Conservation (phyloP, 805 yeast species). For the Candida koratica region DNA sequence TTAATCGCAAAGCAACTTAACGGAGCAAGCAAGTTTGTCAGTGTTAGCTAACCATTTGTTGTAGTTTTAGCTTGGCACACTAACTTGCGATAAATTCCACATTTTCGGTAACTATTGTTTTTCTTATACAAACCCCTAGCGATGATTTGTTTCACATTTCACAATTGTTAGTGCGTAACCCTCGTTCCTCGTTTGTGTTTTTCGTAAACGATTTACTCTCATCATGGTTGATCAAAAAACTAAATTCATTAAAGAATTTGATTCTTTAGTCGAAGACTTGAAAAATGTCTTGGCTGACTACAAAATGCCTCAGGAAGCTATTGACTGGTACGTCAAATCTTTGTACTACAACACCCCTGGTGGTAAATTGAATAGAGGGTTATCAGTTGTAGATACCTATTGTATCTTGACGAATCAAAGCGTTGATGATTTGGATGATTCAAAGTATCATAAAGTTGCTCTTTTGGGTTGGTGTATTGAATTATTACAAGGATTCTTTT, state of each 20-base stretch:
- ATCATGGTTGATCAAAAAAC: slow-evolving; percentile 38
- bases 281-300: slow-evolving; percentile 56
- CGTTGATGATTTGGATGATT: slow-evolving; percentile 54
- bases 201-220: no score
- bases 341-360: slow-evolving; percentile 89
- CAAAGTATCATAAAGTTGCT: slow-evolving; percentile 80
- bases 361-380: slow-evolving; percentile 94
- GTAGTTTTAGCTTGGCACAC: no score
- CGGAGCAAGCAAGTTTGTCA: no score
- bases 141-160: no score
- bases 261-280: slow-evolving; percentile 72
- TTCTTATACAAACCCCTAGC: no score
- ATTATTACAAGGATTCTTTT: slow-evolving; percentile 90
- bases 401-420: slow-evolving; percentile 63
- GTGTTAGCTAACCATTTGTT: no score
- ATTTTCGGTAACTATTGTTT: no score
- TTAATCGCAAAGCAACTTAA: no score
- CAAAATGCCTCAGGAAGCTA: slow-evolving; percentile 83
- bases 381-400: slow-evolving; percentile 92
- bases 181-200: no score
- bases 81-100: no score
- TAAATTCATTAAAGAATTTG: slow-evolving; percentile 66
- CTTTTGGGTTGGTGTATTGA: slow-evolving; percentile 95
- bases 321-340: slow-evolving; percentile 73
- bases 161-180: no score